These are phyloP conservation scores for Jacaranda copaia DNA, from an alignment of 257 asterid species.

Conservation along the genomic window DNA sequence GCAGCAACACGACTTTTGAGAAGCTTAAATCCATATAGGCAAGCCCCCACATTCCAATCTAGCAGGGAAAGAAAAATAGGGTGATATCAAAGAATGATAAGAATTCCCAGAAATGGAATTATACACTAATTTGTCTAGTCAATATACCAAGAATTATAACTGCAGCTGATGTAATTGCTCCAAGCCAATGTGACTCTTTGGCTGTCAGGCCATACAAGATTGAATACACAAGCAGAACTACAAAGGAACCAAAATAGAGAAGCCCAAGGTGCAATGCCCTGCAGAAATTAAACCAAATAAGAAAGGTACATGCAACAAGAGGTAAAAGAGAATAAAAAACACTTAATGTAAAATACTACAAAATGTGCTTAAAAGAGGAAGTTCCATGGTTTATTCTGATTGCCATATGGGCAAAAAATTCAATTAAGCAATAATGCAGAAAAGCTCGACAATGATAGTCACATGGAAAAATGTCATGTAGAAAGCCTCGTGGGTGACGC, in stretches of 20 bases:
- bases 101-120: conserved; percentile 6
- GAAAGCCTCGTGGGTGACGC: not conserved
- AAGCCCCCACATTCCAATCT: conserved; percentile 99
- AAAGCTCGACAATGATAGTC: not conserved
- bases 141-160: conserved; percentile 91
- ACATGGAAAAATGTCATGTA: conserved; percentile 1
- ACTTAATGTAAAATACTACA: too few relatives aligned
- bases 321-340: too few relatives aligned
- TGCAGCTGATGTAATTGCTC: conserved; percentile 95
- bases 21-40: conserved; percentile 95
- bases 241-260: conserved; percentile 91
- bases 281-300: conserved; percentile 46
- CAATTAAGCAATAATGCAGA: too few relatives aligned
- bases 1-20: conserved; percentile 91
- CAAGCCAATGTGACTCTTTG: conserved; percentile 98
- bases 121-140: conserved; percentile 19
- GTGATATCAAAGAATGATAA: conserved; percentile 21
- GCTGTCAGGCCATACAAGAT: conserved; percentile 97
- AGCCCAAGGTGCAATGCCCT: conserved; percentile 98
- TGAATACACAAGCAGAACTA: conserved; percentile 89
- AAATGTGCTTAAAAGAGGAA: too few relatives aligned
- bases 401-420: too few relatives aligned
- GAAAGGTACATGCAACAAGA: too few relatives aligned
- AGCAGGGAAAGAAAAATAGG: conserved; percentile 34
- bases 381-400: too few relatives aligned